phyloP scores from a whole-genome alignment of 768 basidiomycete genomes.

The Chalciporus chontae region DNA sequence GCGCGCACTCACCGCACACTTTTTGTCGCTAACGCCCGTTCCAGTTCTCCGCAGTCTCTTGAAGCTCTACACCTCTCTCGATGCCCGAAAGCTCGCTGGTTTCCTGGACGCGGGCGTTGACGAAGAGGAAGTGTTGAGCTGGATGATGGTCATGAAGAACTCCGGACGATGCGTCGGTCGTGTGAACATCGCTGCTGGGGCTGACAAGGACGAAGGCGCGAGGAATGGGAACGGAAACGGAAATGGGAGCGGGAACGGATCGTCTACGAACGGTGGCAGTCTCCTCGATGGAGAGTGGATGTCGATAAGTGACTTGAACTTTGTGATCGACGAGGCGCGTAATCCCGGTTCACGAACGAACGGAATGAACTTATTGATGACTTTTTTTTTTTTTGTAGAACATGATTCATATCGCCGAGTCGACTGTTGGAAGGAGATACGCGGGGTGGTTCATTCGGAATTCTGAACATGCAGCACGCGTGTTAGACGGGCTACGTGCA shows the following conservation, averaged over 20 bases:
- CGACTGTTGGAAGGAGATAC: constrained; percentile 88
- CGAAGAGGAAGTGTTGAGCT: constrained; percentile 92
- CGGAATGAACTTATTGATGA: not conserved
- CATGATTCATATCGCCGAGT: constrained; percentile 95
- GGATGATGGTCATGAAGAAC: constrained; percentile 96
- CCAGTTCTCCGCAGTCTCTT: constrained; percentile 89
- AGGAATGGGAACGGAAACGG: constrained; percentile 3
- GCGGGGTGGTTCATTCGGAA: constrained; percentile 98
- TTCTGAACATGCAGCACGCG: constrained; percentile 86
- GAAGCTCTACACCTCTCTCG: constrained; percentile 93
- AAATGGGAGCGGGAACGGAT: constrained; percentile 8
- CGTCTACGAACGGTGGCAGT: constrained; percentile 35
- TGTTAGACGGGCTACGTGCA: constrained; percentile 71
- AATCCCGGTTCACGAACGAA: not conserved
- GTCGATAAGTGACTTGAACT: constrained; percentile 91
- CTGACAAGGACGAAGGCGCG: constrained; percentile 34
- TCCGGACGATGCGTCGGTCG: constrained; percentile 68
- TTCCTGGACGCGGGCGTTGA: constrained; percentile 75
- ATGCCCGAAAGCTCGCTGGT: constrained; percentile 84
- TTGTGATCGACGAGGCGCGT: constrained; percentile 88
- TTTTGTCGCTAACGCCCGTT: constrained; percentile 68
- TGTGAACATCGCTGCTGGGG: constrained; percentile 39
- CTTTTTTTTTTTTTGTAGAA: constrained; percentile 48
- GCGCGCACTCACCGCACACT: constrained; percentile 78
- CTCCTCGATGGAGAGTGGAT: constrained; percentile 84